Conservation (phyloP, 352 stramenopile genomes). For the Elongisporangium senticosum region DNA sequence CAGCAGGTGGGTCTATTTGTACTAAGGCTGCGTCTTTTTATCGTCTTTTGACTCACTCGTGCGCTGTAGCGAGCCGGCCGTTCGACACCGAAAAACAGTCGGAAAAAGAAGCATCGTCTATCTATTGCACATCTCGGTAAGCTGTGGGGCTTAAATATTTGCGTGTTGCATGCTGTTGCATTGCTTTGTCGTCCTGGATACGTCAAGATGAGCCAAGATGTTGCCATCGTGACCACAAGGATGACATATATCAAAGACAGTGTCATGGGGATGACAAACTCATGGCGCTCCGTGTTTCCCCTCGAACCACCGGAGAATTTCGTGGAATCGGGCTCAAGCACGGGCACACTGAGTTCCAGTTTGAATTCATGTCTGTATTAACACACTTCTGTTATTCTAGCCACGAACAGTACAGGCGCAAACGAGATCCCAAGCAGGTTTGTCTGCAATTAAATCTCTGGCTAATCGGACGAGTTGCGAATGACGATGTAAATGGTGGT, state of each 20-base stretch:
- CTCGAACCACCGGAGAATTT: slow-evolving; percentile 16
- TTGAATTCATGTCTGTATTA: slow-evolving; percentile 3
- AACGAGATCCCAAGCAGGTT: slow-evolving; percentile 53
- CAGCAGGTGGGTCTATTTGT: slow-evolving; percentile 28
- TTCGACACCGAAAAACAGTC: slow-evolving; percentile 16
- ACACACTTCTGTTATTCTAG: slow-evolving; percentile 10
- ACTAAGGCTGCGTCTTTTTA: neutral
- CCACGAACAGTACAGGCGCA: slow-evolving; percentile 30
- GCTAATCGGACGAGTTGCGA: neutral
- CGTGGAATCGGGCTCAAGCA: slow-evolving; percentile 13
- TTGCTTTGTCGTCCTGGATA: slow-evolving; percentile 49
- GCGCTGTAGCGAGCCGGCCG: neutral
- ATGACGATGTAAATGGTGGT: neutral
- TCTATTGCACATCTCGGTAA: slow-evolving; percentile 47
- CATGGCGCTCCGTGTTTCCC: slow-evolving; percentile 16
- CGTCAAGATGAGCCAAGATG: slow-evolving; percentile 34
- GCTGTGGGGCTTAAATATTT: slow-evolving; percentile 25
- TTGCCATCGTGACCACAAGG: slow-evolving; percentile 36
- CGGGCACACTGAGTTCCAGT: slow-evolving; percentile 5
- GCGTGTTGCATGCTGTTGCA: slow-evolving; percentile 4
- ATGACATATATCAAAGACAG: slow-evolving; percentile 36
- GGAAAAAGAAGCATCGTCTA: slow-evolving; percentile 55
- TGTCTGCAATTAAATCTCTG: slow-evolving; percentile 1
- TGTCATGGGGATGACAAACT: slow-evolving; percentile 1
- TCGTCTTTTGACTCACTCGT: neutral